These are phyloP conservation scores for Oxytropis ochrocephala DNA, from an alignment of 306 rosid species.

Conservation along the genomic window DNA sequence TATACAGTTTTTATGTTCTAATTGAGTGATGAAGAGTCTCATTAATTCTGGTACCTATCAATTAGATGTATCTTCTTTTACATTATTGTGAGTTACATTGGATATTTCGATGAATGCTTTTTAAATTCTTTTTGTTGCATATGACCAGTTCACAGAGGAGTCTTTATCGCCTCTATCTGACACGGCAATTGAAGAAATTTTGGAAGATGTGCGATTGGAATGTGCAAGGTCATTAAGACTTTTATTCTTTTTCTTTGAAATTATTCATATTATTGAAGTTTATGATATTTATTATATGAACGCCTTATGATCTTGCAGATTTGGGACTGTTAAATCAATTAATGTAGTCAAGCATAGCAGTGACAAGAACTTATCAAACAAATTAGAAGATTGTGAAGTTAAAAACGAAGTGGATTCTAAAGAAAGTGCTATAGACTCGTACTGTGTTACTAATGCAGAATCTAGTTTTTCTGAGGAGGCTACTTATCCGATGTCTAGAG, in stretches of 20 bases:
- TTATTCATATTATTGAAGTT: not conserved
- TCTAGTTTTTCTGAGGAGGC: slow-evolving; percentile 21
- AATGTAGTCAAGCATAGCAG: slow-evolving; percentile 47
- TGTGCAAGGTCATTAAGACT: slow-evolving; percentile 72
- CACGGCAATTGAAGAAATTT: slow-evolving; percentile 51
- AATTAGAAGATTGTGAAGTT: slow-evolving; percentile 25
- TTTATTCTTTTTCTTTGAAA: not conserved
- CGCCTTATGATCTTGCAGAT: slow-evolving; percentile 46
- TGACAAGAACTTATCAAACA: slow-evolving; percentile 12
- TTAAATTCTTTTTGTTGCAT: slow-evolving; percentile 4
- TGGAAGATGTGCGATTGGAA: slow-evolving; percentile 86
- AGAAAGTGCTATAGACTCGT: slow-evolving; percentile 8
- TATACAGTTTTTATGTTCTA: too few relatives aligned
- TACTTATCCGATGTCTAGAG: not conserved
- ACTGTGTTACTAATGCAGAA: slow-evolving; percentile 7
- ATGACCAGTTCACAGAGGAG: slow-evolving; percentile 53
- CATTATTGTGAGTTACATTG: not conserved
- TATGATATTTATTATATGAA: not conserved
- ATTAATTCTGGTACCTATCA: too few relatives aligned
- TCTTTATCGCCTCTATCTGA: slow-evolving; percentile 42
- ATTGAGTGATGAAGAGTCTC: too few relatives aligned
- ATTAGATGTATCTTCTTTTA: not conserved
- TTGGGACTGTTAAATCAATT: slow-evolving; percentile 72
- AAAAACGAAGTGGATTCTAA: slow-evolving; percentile 22
- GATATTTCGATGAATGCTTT: slow-evolving; percentile 20